These are phyloP conservation scores for Teratosphaeriaceae sp. DNA, from an alignment of 2,329 filamentous ascomycete genomes.

Conservation along the genomic window DNA sequence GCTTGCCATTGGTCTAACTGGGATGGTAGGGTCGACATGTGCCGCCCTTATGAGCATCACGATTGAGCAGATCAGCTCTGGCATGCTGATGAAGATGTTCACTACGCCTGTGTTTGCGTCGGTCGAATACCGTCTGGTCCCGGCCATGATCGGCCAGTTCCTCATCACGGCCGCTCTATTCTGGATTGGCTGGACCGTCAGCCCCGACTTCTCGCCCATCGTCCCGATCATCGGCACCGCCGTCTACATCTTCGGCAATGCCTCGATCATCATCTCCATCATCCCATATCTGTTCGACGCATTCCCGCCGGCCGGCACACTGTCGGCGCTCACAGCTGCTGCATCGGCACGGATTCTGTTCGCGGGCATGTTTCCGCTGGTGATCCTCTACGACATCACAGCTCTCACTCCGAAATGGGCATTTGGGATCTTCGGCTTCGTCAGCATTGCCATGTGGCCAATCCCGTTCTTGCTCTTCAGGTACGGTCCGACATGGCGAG, in stretches of 20 bases:
- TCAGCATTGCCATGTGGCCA: slow-evolving; percentile 14
- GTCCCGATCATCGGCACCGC: slow-evolving; percentile 29
- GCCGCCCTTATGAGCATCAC: slow-evolving; percentile 22
- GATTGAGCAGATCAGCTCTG: slow-evolving; percentile 20
- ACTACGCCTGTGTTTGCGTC: slow-evolving; percentile 2
- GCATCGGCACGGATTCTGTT: slow-evolving; percentile 25
- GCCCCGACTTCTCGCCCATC: slow-evolving; percentile 20
- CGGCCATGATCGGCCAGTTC: slow-evolving; percentile 30
- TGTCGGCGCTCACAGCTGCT: slow-evolving; percentile 30
- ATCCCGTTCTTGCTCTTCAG: slow-evolving; percentile 11
- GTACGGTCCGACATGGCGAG: slow-evolving; percentile 9
- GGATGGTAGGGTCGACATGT: slow-evolving; percentile 24
- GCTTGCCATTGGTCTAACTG: slow-evolving; percentile 26
- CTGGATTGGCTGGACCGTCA: slow-evolving; percentile 31
- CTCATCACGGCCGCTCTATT: slow-evolving; percentile 27
- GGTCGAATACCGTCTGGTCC: slow-evolving; percentile 30
- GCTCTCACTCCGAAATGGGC: slow-evolving; percentile 24
- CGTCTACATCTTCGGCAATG: slow-evolving; percentile 29
- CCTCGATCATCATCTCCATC: slow-evolving; percentile 27
- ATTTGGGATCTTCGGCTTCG: slow-evolving; percentile 24
- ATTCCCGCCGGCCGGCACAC: slow-evolving; percentile 28
- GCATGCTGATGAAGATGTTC: slow-evolving; percentile 6
- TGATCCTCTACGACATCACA: slow-evolving; percentile 26
- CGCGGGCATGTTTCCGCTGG: slow-evolving; percentile 28
- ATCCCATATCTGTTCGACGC: slow-evolving; percentile 34